Evolutionary conservation across 495 filamentous ascomycete species (phyloP), one percentile per base, ranked within the genome.

Genomic region (Neohortaea acidophila): DNA sequence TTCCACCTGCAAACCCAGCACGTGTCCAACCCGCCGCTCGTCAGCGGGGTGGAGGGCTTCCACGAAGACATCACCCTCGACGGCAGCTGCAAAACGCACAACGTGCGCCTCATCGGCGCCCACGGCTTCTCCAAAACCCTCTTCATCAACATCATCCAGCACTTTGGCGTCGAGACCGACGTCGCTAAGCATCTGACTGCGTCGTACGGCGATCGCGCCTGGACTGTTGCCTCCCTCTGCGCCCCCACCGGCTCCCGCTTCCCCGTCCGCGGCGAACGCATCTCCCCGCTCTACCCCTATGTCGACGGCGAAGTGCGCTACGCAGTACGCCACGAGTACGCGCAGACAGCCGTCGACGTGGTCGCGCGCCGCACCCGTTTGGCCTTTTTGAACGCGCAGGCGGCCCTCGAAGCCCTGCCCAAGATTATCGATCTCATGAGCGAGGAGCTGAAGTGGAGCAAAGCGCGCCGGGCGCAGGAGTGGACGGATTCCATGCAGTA

Each of bases 61-160:
- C 45, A 29, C 41, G 79, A 82, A 45, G 59, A 71, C 36, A 65
- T 80, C 19, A 70, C 81, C 41, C 75, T 93, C 23, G 76, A 94
- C 58, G 87, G 87, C 30, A 64, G 61, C 35, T 96, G 89, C 63
- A 83, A 92, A 58, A 96, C 89, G 17, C 87, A 96, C 53, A 70
- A 78, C 44, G 80, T 94, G 38, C 78, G 84, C 27, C 67, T 97
- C 22, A 68, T 96, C 47, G 89, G 89, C 52, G 89, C 89, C 2
- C 89, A 97, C 58, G 87, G 89, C 39, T 96, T 73, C 63, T 81
- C 75, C 53, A 86, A 92, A 58, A 97, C 86, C 2, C 73, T 97
- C 14, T 97, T 96, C 62, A 97, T 97, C 72, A 87, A 92, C 60
- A 68, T 97, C 9, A 93, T 97, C 57, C 89, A 97, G 58, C 84